Percentiles rank a stretch among this genome's conserved stretches.
Conservation (phyloP, 2,329 filamentous ascomycete genomes). For the Phyllosticta paracitricarpa region DNA sequence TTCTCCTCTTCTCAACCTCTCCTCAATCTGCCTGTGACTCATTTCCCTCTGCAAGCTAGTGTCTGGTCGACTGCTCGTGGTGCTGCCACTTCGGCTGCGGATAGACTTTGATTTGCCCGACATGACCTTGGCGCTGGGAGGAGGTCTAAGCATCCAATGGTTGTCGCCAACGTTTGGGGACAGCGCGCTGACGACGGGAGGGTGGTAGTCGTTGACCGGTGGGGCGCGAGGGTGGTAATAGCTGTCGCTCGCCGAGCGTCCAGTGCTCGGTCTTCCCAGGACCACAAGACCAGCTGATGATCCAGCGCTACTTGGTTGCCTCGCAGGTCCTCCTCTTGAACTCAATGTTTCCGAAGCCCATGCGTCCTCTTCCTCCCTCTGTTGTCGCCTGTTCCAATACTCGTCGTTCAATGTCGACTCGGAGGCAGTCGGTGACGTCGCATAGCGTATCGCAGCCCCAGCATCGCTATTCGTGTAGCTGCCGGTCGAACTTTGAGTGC, state of each 20-base stretch:
- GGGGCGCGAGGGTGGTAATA: constrained; percentile 42
- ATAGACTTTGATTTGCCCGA: constrained; percentile 63
- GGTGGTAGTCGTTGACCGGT: constrained; percentile 77
- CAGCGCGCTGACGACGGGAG: constrained; percentile 70
- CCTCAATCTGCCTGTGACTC: constrained; percentile 27
- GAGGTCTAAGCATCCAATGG: constrained; percentile 87
- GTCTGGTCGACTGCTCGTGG: constrained; percentile 31
- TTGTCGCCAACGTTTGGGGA: constrained; percentile 60
- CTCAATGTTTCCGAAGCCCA: constrained; percentile 52
- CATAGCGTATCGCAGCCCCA: constrained; percentile 12
- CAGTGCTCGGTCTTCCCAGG: constrained; percentile 20
- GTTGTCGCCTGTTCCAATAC: constrained; percentile 71
- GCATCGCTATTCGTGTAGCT: constrained; percentile 35
- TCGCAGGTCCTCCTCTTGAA: constrained; percentile 42
- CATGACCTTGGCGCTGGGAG: constrained; percentile 85
- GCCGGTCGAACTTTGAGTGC: constrained; percentile 36
- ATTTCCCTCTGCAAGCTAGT: constrained; percentile 28
- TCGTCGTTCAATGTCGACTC: constrained; percentile 28
- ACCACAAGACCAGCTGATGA: constrained; percentile 23
- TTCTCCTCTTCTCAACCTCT: constrained; percentile 26
- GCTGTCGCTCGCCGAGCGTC: constrained; percentile 19
- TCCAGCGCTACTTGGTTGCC: constrained; percentile 19
- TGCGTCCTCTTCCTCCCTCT: constrained; percentile 78
- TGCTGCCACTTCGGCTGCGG: constrained; percentile 46
- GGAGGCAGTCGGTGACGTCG: constrained; percentile 14